Conservation (phyloP, 2,329 filamentous ascomycete genomes). For the Magnaporthiopsis poae region DNA sequence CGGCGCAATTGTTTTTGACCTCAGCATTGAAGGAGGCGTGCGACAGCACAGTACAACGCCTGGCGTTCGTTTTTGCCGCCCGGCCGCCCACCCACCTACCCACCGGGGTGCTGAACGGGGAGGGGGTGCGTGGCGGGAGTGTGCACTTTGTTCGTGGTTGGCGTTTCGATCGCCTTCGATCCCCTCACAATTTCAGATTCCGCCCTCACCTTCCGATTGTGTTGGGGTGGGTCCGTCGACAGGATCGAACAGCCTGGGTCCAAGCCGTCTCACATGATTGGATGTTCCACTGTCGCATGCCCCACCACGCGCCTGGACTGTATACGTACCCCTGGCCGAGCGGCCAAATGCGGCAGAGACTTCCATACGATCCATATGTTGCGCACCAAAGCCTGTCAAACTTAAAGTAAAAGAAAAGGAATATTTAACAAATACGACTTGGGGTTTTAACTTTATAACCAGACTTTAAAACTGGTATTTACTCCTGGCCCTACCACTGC, state of each 20-base stretch:
- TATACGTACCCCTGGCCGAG: not conserved
- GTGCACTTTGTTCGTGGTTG: not conserved
- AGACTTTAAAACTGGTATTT: too few species aligned
- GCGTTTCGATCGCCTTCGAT: slow-evolving; percentile 1
- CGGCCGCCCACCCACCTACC: too few species aligned
- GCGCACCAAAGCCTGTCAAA: too few species aligned
- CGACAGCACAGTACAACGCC: not conserved
- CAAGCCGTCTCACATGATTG: not conserved
- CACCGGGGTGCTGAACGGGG: not conserved
- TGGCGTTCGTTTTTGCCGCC: not conserved
- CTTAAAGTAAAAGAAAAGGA: not conserved
- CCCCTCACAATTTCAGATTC: slow-evolving; percentile 4
- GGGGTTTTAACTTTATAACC: too few species aligned
- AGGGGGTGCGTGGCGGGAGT: not conserved
- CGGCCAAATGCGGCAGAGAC: too few species aligned
- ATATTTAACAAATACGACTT: not conserved
- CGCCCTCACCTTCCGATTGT: not conserved
- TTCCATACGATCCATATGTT: too few species aligned
- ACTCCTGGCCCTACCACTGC: too few species aligned
- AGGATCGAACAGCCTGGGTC: not conserved
- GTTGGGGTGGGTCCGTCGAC: not conserved
- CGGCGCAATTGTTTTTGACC: not conserved
- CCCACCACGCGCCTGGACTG: not conserved
- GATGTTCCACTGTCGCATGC: not conserved
- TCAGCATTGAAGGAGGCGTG: not conserved